Evolutionary conservation across 2,329 filamentous ascomycete genomes (phyloP).

Genomic region (Hymenoscyphus repandus): DNA sequence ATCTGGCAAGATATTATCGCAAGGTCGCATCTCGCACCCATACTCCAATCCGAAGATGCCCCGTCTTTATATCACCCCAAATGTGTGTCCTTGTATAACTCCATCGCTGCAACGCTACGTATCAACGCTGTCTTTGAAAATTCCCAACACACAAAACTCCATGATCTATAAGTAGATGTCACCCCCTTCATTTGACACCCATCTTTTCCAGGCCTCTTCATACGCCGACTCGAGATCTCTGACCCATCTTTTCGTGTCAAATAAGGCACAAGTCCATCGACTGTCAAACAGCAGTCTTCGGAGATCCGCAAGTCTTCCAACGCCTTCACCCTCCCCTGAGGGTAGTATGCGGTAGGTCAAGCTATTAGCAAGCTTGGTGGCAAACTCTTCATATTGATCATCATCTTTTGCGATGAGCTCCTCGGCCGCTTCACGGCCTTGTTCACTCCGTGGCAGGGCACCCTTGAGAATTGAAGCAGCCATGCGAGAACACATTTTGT

Average conservation of each 20-base stretch:
- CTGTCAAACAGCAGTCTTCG: conserved; percentile 76
- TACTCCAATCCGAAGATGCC: conserved; percentile 1
- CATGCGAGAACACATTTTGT: conserved; percentile 99
- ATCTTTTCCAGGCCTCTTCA: conserved; percentile 79
- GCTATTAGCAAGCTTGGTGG: conserved; percentile 59
- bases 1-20: conserved; percentile 6
- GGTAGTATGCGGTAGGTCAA: conserved; percentile 51
- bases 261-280: conserved; percentile 81
- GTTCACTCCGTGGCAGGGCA: conserved; percentile 67
- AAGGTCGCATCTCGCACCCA: neutral
- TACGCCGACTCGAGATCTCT: conserved; percentile 84
- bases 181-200: conserved; percentile 81
- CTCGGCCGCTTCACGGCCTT: conserved; percentile 60
- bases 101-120: conserved; percentile 11
- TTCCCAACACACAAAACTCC: neutral
- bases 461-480: conserved; percentile 90
- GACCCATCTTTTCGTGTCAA: conserved; percentile 90
- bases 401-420: conserved; percentile 78
- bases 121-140: conserved; percentile 4
- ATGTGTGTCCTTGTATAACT: conserved; percentile 2
- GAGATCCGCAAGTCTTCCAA: conserved; percentile 71
- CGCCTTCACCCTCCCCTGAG: conserved; percentile 46
- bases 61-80: neutral
- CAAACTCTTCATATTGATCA: conserved; percentile 76
- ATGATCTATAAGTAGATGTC: conserved; percentile 70